Evolutionary conservation across 2,329 filamentous ascomycete genomes (phyloP), one percentile per base, ranked within the genome.

Genomic region (Curvularia sp.): DNA sequence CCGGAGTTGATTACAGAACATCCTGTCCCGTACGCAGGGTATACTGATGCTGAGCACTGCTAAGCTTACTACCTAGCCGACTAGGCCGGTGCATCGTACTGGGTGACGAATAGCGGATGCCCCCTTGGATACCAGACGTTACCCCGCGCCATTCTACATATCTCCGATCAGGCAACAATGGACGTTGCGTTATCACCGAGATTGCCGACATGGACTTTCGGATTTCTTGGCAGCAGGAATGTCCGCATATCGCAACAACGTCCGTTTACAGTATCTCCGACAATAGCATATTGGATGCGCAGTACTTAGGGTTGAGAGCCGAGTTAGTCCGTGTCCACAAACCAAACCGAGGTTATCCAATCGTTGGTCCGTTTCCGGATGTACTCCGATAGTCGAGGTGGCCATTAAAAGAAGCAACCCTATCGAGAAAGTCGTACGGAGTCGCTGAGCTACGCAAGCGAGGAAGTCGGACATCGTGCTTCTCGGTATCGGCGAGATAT

Each of bases 201-300:
- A 18, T n/a, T 13, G 31, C 46, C 31, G 2, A 12, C 15, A 12
- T 22, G 44, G 53, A 10, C n/a, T 35, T 47, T 48, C 55, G 49
- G 55, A 31, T 10, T 46, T 18, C 55, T 57, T 57, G 49, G 55
- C 55, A 43, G 26, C 20, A 13, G 12, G 10, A 24, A n/a, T n/a
- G 46, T 18, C 31, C 22, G 13, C 46, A 35, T 13, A n/a, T 26
- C 13, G 42, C 42, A n/a, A 28, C 13, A 28, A 28, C 13, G 10
- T 35, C 13, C 33, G 15, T n/a, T 18, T 28, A 8, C 41, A 24
- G 41, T 15, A 24, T 26, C 31, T 24, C 31, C 46, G 30, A 18
- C 20, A 12, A 10, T 24, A n/a, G 31, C 18, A 15, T 49, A 7
- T 35, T 20, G 31, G n/a, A 44, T n/a, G 42, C 15, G 24, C 42